Evolutionary conservation across 2,329 filamentous ascomycete species (phyloP), one percentile per base, ranked within the genome.

Genomic region (Colletotrichum graminicola): DNA sequence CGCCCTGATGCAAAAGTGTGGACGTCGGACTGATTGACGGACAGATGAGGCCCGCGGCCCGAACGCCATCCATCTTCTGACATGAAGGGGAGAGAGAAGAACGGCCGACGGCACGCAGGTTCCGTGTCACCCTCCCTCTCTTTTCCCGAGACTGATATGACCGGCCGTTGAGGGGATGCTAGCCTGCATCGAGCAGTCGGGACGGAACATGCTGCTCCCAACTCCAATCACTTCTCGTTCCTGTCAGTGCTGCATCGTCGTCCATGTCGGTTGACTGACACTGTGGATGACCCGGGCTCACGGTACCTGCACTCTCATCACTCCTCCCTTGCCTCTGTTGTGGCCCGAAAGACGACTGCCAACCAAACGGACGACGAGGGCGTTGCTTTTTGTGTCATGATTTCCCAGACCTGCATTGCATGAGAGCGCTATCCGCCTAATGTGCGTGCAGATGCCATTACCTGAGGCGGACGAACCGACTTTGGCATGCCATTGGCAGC

Each of bases 151-250:
- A 45, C 49, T 51, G 43, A 34, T 63, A 67, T 26, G 43, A 26
- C 51, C 43, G 43, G 56, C 43, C 41, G 18, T 34, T 23, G 47
- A 52, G 23, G 23, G 23, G 32, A 43, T 62, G 57, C 67, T 47
- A 71, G 36, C 41, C 67, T 41, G 51, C n/a, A 45, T 67, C 56
- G 26, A 57, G 41, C 29, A 67, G 43, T 23, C 51, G 21, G 21
- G 29, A 41, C 57, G 64, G 67, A 71, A 62, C 56, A 29, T 51
- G 41, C 26, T 52, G 49, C 32, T 55, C 41, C 32, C 67, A 57
- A 45, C 34, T 56, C 67, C 67, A 56, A 71, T 62, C 63, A 32
- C 51, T 57, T 62, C 63, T 62, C 57, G 32, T 45, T 56, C 47
- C 43, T 41, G 21, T 14, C n/a, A 66, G 41, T 49, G 41, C 67